phyloP scores from a whole-genome alignment of 768 basidiomycete species.

The Podaxis sp. region DNA sequence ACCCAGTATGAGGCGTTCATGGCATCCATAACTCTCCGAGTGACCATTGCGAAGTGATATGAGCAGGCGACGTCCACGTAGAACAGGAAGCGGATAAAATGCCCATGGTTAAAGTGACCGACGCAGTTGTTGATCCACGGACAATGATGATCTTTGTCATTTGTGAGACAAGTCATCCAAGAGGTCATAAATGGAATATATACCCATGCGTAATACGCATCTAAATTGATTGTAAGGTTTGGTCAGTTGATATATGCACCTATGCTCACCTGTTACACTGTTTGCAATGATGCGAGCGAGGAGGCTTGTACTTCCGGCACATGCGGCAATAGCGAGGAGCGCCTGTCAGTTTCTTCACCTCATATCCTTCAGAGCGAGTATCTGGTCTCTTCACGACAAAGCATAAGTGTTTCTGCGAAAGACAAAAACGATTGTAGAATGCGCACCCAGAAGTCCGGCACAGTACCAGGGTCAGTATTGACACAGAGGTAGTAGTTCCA shows the following conservation, averaged over 20 bases:
- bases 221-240: constrained; percentile 32
- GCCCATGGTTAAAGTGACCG: constrained; percentile 87
- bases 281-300: constrained; percentile 90
- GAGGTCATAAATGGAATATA: constrained; percentile 19
- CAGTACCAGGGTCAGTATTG: constrained; percentile 78
- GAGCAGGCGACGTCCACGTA: constrained; percentile 88
- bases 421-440: background rate
- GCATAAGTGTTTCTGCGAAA: background rate
- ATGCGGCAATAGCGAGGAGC: constrained; percentile 82
- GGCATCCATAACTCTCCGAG: constrained; percentile 54
- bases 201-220: constrained; percentile 90
- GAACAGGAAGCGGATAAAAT: constrained; percentile 90
- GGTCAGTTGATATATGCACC: background rate
- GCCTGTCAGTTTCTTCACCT: constrained; percentile 89
- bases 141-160: constrained; percentile 75
- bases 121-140: constrained; percentile 96
- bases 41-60: constrained; percentile 87
- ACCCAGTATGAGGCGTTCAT: constrained; percentile 54
- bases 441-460: constrained; percentile 78
- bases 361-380: constrained; percentile 67
- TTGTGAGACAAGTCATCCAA: constrained; percentile 10
- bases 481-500: constrained; percentile 92
- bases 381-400: constrained; percentile 65
- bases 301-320: constrained; percentile 85
- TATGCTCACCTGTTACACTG: constrained; percentile 73